Conservation (phyloP, 331 rosid species). For the Pyrus hybrid region DNA sequence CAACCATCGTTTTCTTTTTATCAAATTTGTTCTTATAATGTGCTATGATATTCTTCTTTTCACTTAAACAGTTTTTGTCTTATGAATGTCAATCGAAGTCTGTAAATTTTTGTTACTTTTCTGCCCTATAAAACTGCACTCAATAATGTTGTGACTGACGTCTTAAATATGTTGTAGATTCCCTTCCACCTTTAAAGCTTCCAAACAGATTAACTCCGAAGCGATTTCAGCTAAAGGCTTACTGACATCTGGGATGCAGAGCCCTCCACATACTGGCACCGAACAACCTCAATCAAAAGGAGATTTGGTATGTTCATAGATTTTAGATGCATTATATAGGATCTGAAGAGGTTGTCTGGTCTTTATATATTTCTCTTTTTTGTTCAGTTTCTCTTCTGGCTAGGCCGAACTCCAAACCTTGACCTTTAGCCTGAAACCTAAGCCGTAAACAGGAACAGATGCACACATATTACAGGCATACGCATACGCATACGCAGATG, state of each 20-base stretch:
- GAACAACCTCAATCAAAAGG: slow-evolving; percentile 45
- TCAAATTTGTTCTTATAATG: not conserved
- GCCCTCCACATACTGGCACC: slow-evolving; percentile 26
- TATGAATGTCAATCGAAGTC: not conserved
- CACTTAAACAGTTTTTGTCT: not conserved
- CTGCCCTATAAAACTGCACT: not conserved
- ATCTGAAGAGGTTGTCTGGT: not conserved
- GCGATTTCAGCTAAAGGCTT: slow-evolving; percentile 57
- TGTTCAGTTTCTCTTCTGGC: not conserved
- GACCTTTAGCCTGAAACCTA: not conserved
- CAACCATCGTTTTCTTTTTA: not conserved
- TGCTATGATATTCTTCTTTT: not conserved
- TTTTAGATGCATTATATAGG: not conserved
- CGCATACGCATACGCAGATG: not conserved
- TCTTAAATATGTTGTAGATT: slow-evolving; percentile 37
- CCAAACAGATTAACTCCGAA: slow-evolving; percentile 44
- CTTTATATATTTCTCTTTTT: not conserved
- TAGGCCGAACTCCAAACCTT: not conserved
- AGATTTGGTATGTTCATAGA: slow-evolving; percentile 44
- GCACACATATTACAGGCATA: not conserved
- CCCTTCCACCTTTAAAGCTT: slow-evolving; percentile 46
- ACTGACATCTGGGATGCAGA: slow-evolving; percentile 44
- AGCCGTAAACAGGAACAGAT: not conserved
- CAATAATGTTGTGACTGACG: not conserved
- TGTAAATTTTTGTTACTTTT: not conserved